Evolutionary conservation across 2,329 filamentous ascomycete genomes (phyloP), one percentile per base, ranked within the genome.

Genomic region (Xylariaceae sp.): DNA sequence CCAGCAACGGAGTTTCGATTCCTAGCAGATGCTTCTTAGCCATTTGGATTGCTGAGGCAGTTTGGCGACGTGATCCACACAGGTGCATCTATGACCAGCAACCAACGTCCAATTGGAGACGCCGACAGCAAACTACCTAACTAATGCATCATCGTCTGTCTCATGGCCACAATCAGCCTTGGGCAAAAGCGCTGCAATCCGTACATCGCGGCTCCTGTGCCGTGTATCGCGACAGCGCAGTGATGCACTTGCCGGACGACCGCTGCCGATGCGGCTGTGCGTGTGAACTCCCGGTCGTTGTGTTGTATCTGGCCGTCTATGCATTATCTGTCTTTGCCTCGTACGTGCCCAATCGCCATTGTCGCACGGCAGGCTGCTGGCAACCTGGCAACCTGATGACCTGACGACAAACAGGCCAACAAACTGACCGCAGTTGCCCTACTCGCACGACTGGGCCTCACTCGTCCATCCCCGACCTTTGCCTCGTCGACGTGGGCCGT

Each of bases 401-500:
- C 6, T 32, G 39, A 22, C 39, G 30, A 48, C 39, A 45, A 43
- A 44, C 19, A 19, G 52, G 48, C 48, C 22, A 12, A 11, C 45
- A 6, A 14, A 54, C 36, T 53, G 39, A 44, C n/a, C n/a, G 46
- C 35, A 43, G 44, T 42, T 36, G 19, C 18, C 31, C 35, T 39
- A 7, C 22, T n/a, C n/a, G n/a, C n/a, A n/a, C n/a, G n/a, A n/a
- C n/a, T n/a, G n/a, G n/a, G n/a, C n/a, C n/a, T n/a, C n/a, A n/a
- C n/a, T 27, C 22, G 7, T 11, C 32, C 12, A 27, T 36, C n/a
- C n/a, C n/a, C n/a, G n/a, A n/a, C n/a, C 33, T 27, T n/a, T 51
- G 6, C 17, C 35, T 45, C 18, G 30, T 41, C 35, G 22, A 27
- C 17, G 18, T 5, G 32, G 33, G 17, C 22, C 33, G 30, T 46